Evolutionary conservation across 352 stramenopile species (phyloP), one percentile per base, ranked within the genome.

Genomic region (Pythium periplocum): DNA sequence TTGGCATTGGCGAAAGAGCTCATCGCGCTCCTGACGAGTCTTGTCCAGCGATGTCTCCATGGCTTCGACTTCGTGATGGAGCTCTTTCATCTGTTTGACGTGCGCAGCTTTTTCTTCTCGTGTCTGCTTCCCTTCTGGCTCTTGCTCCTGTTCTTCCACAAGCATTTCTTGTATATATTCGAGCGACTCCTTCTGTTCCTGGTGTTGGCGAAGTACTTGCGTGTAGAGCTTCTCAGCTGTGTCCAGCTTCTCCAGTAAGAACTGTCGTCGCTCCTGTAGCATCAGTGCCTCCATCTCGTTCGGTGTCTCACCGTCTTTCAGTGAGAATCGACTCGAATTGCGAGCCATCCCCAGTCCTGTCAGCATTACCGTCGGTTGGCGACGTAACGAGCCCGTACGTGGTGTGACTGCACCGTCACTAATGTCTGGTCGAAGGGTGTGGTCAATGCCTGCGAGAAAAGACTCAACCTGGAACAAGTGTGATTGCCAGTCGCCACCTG

Each of bases 211-310:
- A 45, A 91, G 50, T 45, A 86, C 79, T 47, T 88, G 72, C 43
- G 80, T 55, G 60, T 91, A 86, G 26, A 86, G 53, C 55, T 89
- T 87, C 62, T 91, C 80, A 10, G 78, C 65, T 1, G 73, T 71
- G 59, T 90, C 75, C 30, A 88, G 71, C 39, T 85, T 82, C 36
- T 89, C 78, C 34, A 77, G 64, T 34, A 86, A 17, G 7, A 73
- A 55, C 57, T 82, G 71, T 11, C 54, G 50, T 11, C 62, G 62
- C 55, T 82, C 71, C 39, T 77, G 69, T 8, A 68, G 49, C 60
- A 61, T 68, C 33, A 71, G 54, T 33, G 59, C 61, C 33, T 74
- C 57, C 45, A 66, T 66, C 6, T 62, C 60, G 49, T 26, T 56
- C 30, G 53, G 42, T 9, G 39, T 57, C 35, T 48, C 56, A 10